phyloP scores from a whole-genome alignment of 179 eudicot genomes.

The Drosera spatulata region DNA sequence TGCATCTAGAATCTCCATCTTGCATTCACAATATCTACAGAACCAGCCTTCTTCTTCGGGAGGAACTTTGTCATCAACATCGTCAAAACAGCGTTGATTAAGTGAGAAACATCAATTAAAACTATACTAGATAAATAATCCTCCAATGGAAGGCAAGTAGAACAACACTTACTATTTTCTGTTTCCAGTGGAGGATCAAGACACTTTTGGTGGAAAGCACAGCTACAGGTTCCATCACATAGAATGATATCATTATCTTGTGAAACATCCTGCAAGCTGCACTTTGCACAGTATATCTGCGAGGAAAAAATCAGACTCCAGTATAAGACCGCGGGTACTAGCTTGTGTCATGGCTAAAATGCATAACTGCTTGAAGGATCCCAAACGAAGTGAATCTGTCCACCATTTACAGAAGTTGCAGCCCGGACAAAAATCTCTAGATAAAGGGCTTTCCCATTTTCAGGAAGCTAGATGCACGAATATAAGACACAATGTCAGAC shows the following conservation, averaged over 20 bases:
- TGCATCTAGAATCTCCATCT: slow-evolving; percentile 74
- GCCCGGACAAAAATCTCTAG: no score
- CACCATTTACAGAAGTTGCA: no score
- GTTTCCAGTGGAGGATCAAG: slow-evolving; percentile 89
- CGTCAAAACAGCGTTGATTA: slow-evolving; percentile 6
- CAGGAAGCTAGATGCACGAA: neutral
- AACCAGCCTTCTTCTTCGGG: slow-evolving; percentile 93
- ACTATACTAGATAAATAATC: neutral
- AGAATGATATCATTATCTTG: slow-evolving; percentile 92
- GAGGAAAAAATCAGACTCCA: slow-evolving; percentile 6
- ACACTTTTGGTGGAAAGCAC: slow-evolving; percentile 95
- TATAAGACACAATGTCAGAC: neutral
- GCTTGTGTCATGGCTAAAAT: no score
- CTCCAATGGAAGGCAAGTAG: neutral
- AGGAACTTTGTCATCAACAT: slow-evolving; percentile 45
- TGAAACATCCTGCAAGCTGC: slow-evolving; percentile 72
- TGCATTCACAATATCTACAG: slow-evolving; percentile 75
- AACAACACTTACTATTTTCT: slow-evolving; percentile 61
- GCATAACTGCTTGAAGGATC: no score
- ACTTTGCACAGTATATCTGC: slow-evolving; percentile 84
- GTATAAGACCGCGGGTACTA: neutral
- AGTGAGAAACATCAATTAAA: slow-evolving; percentile 2
- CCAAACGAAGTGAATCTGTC: no score
- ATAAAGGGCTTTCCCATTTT: no score
- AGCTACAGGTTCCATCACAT: slow-evolving; percentile 93